These are phyloP conservation scores for Metschnikowia santaceciliae DNA, from an alignment of 805 yeast genomes.

Conservation along the genomic window DNA sequence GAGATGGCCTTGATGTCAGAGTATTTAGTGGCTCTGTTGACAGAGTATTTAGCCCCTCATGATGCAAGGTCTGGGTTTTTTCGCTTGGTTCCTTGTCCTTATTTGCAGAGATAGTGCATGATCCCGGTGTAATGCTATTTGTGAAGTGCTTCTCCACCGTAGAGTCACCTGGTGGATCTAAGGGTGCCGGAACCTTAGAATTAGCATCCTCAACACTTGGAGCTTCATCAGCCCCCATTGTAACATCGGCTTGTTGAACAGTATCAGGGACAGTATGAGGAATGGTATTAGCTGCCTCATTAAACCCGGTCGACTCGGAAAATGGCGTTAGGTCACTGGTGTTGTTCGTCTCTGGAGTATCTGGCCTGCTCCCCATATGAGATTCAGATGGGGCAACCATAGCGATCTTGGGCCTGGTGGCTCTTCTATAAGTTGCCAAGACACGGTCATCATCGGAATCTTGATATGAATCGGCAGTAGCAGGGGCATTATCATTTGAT, in stretches of 20 bases:
- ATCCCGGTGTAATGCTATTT: neutral
- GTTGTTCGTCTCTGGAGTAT: neutral
- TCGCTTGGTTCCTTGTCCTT: neutral
- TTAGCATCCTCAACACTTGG: neutral
- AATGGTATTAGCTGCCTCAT: neutral
- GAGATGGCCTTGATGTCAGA: neutral
- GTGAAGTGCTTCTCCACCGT: neutral
- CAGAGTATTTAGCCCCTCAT: neutral
- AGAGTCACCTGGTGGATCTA: neutral
- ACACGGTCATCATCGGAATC: slow-evolving; percentile 4
- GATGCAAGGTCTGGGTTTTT: neutral
- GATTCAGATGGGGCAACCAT: neutral
- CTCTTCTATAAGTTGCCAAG: neutral
- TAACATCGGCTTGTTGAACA: neutral
- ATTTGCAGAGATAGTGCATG: neutral
- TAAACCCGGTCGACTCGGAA: neutral
- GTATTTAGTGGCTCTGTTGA: no score
- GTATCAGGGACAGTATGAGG: neutral
- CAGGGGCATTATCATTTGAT: neutral
- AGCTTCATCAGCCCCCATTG: neutral
- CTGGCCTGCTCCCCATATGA: neutral
- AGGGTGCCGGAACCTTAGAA: neutral
- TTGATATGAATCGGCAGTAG: neutral
- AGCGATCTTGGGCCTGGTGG: neutral
- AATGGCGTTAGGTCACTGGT: slow-evolving; percentile 2